phyloP scores from a whole-genome alignment of 2,329 filamentous ascomycete species.

The Pseudogymnoascus pannorum region DNA sequence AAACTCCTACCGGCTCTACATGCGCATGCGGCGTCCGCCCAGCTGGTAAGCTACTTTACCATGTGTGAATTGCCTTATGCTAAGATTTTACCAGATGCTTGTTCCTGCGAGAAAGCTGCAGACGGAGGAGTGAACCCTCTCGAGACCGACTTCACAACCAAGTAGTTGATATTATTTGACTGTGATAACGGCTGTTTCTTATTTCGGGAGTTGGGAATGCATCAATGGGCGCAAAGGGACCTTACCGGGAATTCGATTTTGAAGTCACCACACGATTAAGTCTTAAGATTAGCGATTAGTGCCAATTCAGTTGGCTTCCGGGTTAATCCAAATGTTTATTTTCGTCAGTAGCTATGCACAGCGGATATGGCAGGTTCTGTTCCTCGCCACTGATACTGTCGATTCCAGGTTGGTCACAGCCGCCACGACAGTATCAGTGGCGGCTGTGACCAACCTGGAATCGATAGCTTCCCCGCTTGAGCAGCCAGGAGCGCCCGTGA shows the following conservation, averaged over 20 bases:
- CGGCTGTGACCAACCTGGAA: background rate
- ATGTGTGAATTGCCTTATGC: constrained; percentile 11
- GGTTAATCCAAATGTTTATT: background rate
- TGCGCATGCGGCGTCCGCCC: constrained; percentile 75
- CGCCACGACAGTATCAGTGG: no score
- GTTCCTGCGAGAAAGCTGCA: constrained; percentile 74
- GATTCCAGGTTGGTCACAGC: no score
- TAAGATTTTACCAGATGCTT: constrained; percentile 44
- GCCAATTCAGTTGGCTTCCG: background rate
- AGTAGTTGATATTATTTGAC: constrained; percentile 23
- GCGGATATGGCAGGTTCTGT: background rate
- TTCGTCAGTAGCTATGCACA: background rate
- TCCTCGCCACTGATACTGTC: background rate
- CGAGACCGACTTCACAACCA: constrained; percentile 85
- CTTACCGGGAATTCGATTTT: background rate
- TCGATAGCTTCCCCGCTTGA: background rate
- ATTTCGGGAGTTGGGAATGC: background rate
- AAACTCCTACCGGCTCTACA: constrained; percentile 47
- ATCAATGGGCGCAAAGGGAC: background rate
- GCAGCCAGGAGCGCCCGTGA: background rate
- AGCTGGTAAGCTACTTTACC: constrained; percentile 45
- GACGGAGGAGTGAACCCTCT: constrained; percentile 54
- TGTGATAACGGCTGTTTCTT: background rate
- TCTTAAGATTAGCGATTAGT: background rate
- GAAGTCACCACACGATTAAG: background rate